Evolutionary conservation across 768 basidiomycete genomes (phyloP).

Genomic region (Termitomyces titanicus): DNA sequence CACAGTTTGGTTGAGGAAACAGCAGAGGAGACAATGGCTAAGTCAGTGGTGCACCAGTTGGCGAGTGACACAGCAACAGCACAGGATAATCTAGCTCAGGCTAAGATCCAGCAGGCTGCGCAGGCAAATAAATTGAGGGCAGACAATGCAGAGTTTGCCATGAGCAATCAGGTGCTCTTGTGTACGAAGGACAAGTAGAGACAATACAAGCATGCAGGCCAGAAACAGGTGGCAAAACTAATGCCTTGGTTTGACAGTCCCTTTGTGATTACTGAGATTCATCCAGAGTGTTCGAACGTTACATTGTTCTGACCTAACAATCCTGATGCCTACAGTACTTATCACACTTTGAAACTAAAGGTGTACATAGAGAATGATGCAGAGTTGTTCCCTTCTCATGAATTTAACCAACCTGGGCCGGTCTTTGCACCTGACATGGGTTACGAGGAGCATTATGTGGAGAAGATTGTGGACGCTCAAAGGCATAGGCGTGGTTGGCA

Average conservation of each 20-base stretch:
- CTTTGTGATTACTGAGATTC: conserved; percentile 15
- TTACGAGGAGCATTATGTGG: conserved; percentile 8
- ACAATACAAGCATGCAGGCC: conserved; percentile 19
- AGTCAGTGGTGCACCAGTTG: not conserved
- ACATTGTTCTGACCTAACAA: not conserved
- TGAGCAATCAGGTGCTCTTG: conserved; percentile 24
- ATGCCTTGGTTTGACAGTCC: conserved; percentile 31
- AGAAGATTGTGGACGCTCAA: conserved; percentile 24
- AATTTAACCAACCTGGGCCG: conserved; percentile 21
- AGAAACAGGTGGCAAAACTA: conserved; percentile 31
- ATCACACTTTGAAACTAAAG: conserved; percentile 28
- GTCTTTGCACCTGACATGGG: conserved; percentile 22
- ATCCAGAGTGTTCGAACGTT: conserved; percentile 14
- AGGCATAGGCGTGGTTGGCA: conserved; percentile 17
- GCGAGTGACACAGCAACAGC: not conserved
- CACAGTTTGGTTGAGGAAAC: conserved; percentile 1
- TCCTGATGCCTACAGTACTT: conserved; percentile 12
- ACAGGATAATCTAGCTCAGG: too few species aligned
- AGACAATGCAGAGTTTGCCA: not conserved
- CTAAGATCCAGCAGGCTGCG: conserved; percentile 22
- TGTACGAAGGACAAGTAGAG: conserved; percentile 19
- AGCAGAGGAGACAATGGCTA: not conserved
- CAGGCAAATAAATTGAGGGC: conserved; percentile 12
- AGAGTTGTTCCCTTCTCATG: conserved; percentile 25
- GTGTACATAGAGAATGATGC: conserved; percentile 25